Conservation (phyloP, 2,329 filamentous ascomycete genomes). For the Cladobotryum protrusum region DNA sequence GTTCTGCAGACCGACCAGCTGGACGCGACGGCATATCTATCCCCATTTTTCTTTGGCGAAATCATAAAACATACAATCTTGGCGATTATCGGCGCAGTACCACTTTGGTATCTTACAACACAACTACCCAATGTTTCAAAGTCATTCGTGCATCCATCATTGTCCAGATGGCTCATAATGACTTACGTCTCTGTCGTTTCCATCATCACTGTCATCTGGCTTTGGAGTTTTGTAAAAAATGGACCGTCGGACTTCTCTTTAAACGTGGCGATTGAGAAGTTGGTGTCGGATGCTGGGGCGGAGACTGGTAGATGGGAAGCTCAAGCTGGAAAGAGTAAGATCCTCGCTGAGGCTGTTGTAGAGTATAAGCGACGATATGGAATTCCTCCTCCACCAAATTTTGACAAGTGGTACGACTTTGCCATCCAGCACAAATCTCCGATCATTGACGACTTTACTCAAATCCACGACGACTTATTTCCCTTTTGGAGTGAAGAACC, state of each 20-base stretch:
- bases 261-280: conserved; percentile 12
- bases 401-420: conserved; percentile 76
- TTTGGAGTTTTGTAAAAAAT: conserved; percentile 4
- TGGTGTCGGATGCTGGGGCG: conserved; percentile 10
- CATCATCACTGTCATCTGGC: conserved; percentile 2
- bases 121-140: neutral
- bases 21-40: neutral
- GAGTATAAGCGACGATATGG: conserved; percentile 43
- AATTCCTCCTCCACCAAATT: conserved; percentile 66
- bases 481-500: conserved; percentile 72
- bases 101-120: conserved; percentile 8
- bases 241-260: neutral
- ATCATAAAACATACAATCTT: neutral
- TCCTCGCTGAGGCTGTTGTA: conserved; percentile 26
- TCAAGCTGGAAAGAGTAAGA: conserved; percentile 17
- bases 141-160: neutral
- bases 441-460: conserved; percentile 71
- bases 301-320: conserved; percentile 13
- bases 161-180: conserved; percentile 14
- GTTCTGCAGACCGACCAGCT: conserved; percentile 1
- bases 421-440: conserved; percentile 55
- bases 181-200: conserved; percentile 9
- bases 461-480: conserved; percentile 63
- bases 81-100: neutral
- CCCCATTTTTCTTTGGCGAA: neutral